Percentiles rank a stretch among this genome's conserved stretches.
These are phyloP conservation scores for Pseudogymnoascus sp. DNA, from an alignment of 2,329 filamentous ascomycete genomes.

Conservation along the genomic window DNA sequence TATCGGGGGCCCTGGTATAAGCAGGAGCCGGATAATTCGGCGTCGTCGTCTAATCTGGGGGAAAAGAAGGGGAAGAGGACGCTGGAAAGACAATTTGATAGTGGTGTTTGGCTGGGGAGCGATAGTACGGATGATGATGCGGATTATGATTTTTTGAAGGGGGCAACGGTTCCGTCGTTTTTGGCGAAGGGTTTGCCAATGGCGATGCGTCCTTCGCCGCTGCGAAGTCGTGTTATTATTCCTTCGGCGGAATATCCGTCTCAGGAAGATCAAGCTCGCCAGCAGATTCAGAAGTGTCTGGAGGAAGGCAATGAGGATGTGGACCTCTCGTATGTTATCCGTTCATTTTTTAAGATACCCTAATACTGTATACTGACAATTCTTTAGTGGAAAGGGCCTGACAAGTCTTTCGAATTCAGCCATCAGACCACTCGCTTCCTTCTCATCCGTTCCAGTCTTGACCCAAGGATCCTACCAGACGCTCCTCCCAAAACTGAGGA, in stretches of 20 bases:
- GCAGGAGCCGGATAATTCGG: conserved; percentile 38
- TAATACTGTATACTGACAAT: not conserved
- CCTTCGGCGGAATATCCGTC: conserved; percentile 9
- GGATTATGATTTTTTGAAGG: conserved; percentile 25
- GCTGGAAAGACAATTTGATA: conserved; percentile 55
- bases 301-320: conserved; percentile 52
- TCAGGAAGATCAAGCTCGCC: conserved; percentile 37
- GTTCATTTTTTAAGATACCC: not conserved
- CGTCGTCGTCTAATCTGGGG: conserved; percentile 9
- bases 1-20: conserved; percentile 62
- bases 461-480: conserved; percentile 40
- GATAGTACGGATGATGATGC: conserved; percentile 44
- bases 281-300: conserved; percentile 43
- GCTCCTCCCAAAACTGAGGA: conserved; percentile 48
- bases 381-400: conserved; percentile 28
- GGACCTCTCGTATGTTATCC: conserved; percentile 50
- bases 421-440: conserved; percentile 46
- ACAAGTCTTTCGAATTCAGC: conserved; percentile 47
- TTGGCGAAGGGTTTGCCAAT: not conserved
- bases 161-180: not conserved
- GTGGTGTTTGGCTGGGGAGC: conserved; percentile 60
- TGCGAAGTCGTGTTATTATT: not conserved
- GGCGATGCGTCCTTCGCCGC: not conserved
- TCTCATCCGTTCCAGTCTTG: conserved; percentile 32
- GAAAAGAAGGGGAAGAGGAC: conserved; percentile 36